A percentile compares a stretch with the other conserved stretches of the same genome.
phyloP scores from a whole-genome alignment of 2,329 filamentous ascomycete genomes.

The Fusarium sp. region DNA sequence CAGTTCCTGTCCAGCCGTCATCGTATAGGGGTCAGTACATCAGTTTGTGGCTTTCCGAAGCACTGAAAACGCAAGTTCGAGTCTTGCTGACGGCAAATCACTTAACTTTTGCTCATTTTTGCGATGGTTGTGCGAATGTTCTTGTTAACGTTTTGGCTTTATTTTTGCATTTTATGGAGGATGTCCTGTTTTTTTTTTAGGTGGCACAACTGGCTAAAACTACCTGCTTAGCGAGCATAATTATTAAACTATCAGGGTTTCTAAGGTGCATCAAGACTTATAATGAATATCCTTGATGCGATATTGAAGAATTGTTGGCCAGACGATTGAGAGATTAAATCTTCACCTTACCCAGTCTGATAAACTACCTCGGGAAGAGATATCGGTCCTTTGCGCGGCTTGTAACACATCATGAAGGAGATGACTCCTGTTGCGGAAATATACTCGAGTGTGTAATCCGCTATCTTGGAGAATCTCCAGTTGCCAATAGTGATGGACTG shows the following conservation, averaged over 20 bases:
- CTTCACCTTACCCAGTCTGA: neutral
- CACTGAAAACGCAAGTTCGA: constrained; percentile 44
- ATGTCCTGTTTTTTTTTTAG: neutral
- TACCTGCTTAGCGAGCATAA: no score
- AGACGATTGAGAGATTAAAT: neutral
- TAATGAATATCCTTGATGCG: neutral
- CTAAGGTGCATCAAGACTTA: neutral
- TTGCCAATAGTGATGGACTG: constrained; percentile 4
- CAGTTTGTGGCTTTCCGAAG: constrained; percentile 39
- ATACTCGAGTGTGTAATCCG: constrained; percentile 30
- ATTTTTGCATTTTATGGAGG: neutral
- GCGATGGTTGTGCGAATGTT: fast-evolving
- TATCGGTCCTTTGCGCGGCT: constrained; percentile 36
- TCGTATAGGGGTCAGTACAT: constrained; percentile 44
- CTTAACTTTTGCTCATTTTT: constrained; percentile 13
- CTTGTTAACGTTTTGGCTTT: neutral
- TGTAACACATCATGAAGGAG: constrained; percentile 36
- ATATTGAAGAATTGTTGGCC: neutral
- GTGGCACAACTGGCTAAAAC: no score
- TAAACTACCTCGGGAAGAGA: neutral
- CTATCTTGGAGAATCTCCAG: constrained; percentile 11
- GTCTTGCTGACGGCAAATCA: constrained; percentile 39
- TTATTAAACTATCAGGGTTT: neutral
- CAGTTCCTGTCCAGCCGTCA: constrained; percentile 25
- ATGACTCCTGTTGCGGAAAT: constrained; percentile 35